phyloP scores from a whole-genome alignment of 805 yeast genomes.

The Blastobotrys chiropterorum region DNA sequence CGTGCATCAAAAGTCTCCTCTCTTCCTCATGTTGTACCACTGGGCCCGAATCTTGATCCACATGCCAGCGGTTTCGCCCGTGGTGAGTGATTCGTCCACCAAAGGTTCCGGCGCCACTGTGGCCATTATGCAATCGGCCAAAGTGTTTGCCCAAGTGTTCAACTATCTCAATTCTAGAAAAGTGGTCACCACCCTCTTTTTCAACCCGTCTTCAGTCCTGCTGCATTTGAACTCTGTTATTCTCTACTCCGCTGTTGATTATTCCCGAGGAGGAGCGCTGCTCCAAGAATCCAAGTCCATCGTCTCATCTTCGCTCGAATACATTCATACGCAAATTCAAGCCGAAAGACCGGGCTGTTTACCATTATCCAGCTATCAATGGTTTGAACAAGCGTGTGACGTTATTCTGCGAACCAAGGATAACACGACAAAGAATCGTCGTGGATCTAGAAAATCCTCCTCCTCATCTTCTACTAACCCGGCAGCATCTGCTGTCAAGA shows the following conservation, averaged over 20 bases:
- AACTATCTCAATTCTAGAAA: slow-evolving; percentile 23
- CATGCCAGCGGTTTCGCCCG: slow-evolving; percentile 40
- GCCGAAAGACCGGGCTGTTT: slow-evolving; percentile 20
- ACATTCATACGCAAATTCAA: slow-evolving; percentile 19
- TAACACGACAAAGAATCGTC: neutral
- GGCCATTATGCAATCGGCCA: slow-evolving; percentile 31
- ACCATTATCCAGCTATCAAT: slow-evolving; percentile 13
- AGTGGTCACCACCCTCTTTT: slow-evolving; percentile 25
- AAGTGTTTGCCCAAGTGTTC: slow-evolving; percentile 24
- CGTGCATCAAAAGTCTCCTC: slow-evolving; percentile 29
- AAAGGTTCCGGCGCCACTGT: slow-evolving; percentile 26
- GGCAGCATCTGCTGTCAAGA: neutral
- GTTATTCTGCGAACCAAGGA: neutral
- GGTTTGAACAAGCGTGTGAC: slow-evolving; percentile 14
- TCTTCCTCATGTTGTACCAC: slow-evolving; percentile 53
- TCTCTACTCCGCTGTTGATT: slow-evolving; percentile 62
- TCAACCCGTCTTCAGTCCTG: slow-evolving; percentile 23
- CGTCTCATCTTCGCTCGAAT: slow-evolving; percentile 30
- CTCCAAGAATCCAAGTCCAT: slow-evolving; percentile 62
- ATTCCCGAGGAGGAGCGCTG: slow-evolving; percentile 75
- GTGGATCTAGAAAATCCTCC: neutral
- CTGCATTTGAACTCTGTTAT: slow-evolving; percentile 24
- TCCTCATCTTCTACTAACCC: neutral
- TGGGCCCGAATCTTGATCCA: slow-evolving; percentile 59
- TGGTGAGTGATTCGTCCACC: slow-evolving; percentile 11